Conservation (phyloP, 2,329 filamentous ascomycete genomes). For the Aspergillus bombycis region DNA sequence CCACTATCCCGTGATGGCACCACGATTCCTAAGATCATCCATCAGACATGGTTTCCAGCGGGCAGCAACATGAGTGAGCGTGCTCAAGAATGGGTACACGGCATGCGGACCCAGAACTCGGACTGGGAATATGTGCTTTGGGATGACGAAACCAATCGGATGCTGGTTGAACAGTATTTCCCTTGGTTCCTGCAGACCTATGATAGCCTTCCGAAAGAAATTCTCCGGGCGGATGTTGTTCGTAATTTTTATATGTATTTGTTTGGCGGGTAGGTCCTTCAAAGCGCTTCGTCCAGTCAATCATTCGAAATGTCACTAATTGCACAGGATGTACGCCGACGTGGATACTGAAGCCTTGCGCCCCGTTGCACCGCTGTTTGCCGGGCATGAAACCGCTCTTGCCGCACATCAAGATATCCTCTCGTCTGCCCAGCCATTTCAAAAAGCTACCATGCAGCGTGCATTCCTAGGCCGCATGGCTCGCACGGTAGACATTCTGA, state of each 20-base stretch:
- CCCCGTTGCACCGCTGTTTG: constrained; percentile 19
- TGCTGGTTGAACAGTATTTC: constrained; percentile 21
- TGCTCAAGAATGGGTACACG: constrained; percentile 22
- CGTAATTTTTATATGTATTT: constrained; percentile 27
- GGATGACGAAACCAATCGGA: constrained; percentile 23
- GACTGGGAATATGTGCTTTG: constrained; percentile 28
- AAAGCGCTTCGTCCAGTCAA: not conserved
- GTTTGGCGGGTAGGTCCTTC: constrained; percentile 21
- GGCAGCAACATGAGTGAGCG: constrained; percentile 26
- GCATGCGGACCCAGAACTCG: constrained; percentile 17
- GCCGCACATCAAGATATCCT: constrained; percentile 10
- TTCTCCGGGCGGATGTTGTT: constrained; percentile 22
- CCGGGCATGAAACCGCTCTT: constrained; percentile 16
- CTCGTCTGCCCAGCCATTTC: not conserved
- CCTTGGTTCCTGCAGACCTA: constrained; percentile 25
- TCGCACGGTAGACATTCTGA: constrained; percentile 17
- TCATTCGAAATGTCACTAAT: not conserved
- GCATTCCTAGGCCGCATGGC: constrained; percentile 26
- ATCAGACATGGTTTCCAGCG: constrained; percentile 27
- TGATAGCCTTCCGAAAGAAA: constrained; percentile 21
- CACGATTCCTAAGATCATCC: constrained; percentile 25
- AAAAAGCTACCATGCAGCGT: constrained; percentile 10
- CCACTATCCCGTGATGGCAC: constrained; percentile 16
- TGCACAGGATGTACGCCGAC: constrained; percentile 24
- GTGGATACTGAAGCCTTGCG: constrained; percentile 27